Conservation (phyloP, 2,329 filamentous ascomycete genomes). For the Periconia digitata region DNA sequence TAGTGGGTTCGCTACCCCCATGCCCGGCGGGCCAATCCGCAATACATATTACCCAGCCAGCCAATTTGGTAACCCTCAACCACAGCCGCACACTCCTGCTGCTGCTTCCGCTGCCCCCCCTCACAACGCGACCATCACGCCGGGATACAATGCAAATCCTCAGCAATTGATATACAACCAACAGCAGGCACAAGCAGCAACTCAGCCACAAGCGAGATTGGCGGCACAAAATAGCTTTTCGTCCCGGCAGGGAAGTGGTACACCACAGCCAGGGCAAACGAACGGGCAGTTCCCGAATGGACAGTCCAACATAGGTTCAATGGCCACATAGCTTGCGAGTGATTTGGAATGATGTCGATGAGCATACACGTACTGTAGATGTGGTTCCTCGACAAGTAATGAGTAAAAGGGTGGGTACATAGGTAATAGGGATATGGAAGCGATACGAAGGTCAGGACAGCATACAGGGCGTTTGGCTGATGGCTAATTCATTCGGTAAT, state of each 20-base stretch:
- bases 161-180: constrained; percentile 40
- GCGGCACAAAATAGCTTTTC: constrained; percentile 40
- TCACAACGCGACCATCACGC: constrained; percentile 6
- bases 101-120: constrained; percentile 1
- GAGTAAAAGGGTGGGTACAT: neutral
- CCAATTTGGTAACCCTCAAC: constrained; percentile 36
- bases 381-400: neutral
- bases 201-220: constrained; percentile 39
- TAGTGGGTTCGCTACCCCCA: constrained; percentile 26
- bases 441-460: neutral
- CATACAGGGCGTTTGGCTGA: neutral
- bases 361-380: neutral
- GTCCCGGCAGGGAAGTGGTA: constrained; percentile 37
- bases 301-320: constrained; percentile 27
- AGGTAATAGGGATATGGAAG: neutral
- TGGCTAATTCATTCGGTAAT: neutral
- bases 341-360: neutral
- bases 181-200: constrained; percentile 32
- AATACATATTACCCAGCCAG: constrained; percentile 37
- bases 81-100: constrained; percentile 32
- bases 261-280: constrained; percentile 35
- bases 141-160: constrained; percentile 29
- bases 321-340: constrained; percentile 9
- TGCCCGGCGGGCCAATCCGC: constrained; percentile 31
- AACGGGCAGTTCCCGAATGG: constrained; percentile 27